Conservation (phyloP, 2,329 filamentous ascomycete species). For the Paecilomyces dactylethromorphus region DNA sequence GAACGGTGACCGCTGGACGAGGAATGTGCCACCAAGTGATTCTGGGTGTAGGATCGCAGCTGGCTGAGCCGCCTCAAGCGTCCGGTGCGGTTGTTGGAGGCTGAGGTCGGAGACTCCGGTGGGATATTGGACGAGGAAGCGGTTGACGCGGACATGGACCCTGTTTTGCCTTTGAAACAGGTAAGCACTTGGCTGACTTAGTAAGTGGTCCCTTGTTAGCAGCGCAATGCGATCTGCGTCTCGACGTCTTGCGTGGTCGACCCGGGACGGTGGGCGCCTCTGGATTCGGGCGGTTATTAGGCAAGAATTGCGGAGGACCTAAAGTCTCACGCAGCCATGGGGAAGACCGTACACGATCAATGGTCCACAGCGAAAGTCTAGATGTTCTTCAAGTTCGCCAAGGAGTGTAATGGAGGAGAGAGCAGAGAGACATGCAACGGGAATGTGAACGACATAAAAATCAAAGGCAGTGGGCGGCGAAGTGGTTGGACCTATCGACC, state of each 20-base stretch:
- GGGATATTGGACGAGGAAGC: slow-evolving; percentile 29
- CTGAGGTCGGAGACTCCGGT: slow-evolving; percentile 15
- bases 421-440: neutral
- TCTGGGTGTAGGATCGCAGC: slow-evolving; percentile 32
- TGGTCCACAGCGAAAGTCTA: neutral
- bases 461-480: neutral
- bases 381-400: neutral
- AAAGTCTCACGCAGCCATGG: neutral
- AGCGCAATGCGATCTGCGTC: neutral
- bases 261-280: neutral
- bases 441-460: neutral
- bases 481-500: neutral
- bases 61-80: slow-evolving; percentile 35
- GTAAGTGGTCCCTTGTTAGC: neutral
- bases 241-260: neutral
- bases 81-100: slow-evolving; percentile 19
- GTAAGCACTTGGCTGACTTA: neutral
- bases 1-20: slow-evolving; percentile 18
- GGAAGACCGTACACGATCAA: neutral
- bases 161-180: neutral
- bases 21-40: slow-evolving; percentile 17
- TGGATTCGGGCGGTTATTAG: neutral
- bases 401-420: neutral
- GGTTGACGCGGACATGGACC: slow-evolving; percentile 24
- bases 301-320: neutral